Percentiles rank a stretch among this genome's conserved stretches.
Conservation (phyloP, 805 yeast species). For the Nakazawaea populi region DNA sequence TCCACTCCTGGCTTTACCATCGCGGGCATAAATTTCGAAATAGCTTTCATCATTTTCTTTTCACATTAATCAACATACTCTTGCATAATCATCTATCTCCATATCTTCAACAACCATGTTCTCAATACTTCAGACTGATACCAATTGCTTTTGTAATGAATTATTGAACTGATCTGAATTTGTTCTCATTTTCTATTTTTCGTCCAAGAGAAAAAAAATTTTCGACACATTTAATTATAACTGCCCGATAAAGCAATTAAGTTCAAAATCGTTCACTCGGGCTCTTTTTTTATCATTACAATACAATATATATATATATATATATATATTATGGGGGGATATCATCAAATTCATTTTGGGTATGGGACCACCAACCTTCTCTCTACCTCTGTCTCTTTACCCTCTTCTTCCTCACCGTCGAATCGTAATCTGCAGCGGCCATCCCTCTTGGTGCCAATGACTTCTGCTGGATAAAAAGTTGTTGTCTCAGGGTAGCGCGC, state of each 20-base stretch:
- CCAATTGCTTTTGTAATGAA: not conserved
- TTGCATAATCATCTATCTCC: slow-evolving; percentile 59
- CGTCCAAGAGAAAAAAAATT: not conserved
- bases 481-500: slow-evolving; percentile 98
- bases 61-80: slow-evolving; percentile 16
- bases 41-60: not conserved
- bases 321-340: not conserved
- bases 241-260: slow-evolving; percentile 1
- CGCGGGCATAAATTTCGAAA: not conserved
- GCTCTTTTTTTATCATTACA: not conserved
- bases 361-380: slow-evolving; percentile 77
- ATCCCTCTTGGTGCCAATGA: slow-evolving; percentile 68
- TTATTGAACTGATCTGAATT: too few species aligned
- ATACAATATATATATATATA: too few species aligned
- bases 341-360: slow-evolving; percentile 29
- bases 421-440: slow-evolving; percentile 76
- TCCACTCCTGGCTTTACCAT: not conserved
- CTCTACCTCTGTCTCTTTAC: slow-evolving; percentile 90
- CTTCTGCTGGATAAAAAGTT: slow-evolving; percentile 92
- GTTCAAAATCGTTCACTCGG: not conserved
- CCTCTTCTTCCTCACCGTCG: slow-evolving; percentile 96
- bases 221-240: not conserved
- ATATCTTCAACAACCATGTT: slow-evolving; percentile 34
- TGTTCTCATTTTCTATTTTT: not conserved
- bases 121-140: not conserved